Evolutionary conservation across 2,329 filamentous ascomycete species (phyloP).

Genomic region (Pseudogymnoascus sp.): DNA sequence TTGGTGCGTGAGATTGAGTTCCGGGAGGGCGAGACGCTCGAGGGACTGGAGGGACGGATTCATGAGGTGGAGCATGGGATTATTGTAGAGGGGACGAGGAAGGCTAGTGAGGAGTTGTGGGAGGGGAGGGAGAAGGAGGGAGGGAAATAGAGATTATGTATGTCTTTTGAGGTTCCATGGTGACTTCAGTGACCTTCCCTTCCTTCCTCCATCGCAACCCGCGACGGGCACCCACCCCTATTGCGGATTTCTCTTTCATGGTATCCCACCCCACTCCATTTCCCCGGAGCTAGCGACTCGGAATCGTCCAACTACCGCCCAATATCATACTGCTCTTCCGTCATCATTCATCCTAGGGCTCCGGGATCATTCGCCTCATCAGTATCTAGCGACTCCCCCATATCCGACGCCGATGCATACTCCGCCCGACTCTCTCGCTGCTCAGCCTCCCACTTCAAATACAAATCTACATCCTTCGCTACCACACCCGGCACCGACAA

Average conservation of each 20-base stretch:
- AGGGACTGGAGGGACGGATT: slow-evolving; percentile 61
- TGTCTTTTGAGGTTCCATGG: neutral
- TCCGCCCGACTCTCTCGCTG: neutral
- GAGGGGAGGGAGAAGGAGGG: slow-evolving; percentile 20
- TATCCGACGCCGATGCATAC: neutral
- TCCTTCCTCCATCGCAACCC: neutral
- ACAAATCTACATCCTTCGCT: slow-evolving; percentile 63
- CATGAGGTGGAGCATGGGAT: slow-evolving; percentile 68
- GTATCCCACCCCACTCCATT: neutral
- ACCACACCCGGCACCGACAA: slow-evolving; percentile 52
- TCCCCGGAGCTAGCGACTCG: neutral
- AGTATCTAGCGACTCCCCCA: neutral
- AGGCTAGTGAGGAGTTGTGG: slow-evolving; percentile 35
- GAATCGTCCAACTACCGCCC: neutral
- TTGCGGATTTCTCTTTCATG: neutral
- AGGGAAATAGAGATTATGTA: slow-evolving; percentile 17
- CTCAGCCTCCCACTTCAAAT: slow-evolving; percentile 45
- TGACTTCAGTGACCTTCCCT: neutral
- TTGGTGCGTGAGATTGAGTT: slow-evolving; percentile 60
- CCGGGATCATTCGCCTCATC: neutral
- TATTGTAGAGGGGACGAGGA: slow-evolving; percentile 65
- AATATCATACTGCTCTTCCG: neutral
- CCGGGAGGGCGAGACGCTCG: slow-evolving; percentile 54
- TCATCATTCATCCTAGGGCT: neutral
- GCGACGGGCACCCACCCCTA: neutral